These are phyloP conservation scores for Capronia americana DNA, from an alignment of 2,329 filamentous ascomycete genomes.

Conservation along the genomic window DNA sequence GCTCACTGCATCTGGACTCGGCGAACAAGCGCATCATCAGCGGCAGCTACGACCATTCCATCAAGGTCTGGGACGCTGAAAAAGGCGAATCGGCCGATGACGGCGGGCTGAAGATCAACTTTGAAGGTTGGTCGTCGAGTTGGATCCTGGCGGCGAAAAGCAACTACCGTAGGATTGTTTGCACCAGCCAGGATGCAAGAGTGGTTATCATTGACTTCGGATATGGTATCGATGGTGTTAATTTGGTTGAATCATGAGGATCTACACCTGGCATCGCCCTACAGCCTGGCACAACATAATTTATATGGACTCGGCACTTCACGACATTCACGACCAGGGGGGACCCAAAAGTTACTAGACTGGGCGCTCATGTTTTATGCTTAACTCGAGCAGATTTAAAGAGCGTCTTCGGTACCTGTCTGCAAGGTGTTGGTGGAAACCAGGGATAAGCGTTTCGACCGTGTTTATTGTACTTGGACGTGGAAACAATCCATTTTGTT, in stretches of 20 bases:
- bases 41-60: conserved; percentile 92
- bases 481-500: conserved; percentile 1
- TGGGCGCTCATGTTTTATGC: conserved; percentile 13
- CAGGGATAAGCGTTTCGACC: neutral
- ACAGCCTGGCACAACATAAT: conserved; percentile 14
- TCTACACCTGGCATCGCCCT: conserved; percentile 1
- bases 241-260: conserved; percentile 53
- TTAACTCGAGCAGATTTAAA: neutral
- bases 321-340: conserved; percentile 28
- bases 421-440: conserved; percentile 30
- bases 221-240: conserved; percentile 61
- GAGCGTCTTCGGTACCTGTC: conserved; percentile 9
- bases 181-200: conserved; percentile 91
- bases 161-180: conserved; percentile 92
- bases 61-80: conserved; percentile 91
- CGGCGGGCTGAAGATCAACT: conserved; percentile 78
- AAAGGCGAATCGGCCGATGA: conserved; percentile 80
- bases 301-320: conserved; percentile 19
- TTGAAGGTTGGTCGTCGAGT: conserved; percentile 93
- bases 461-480: conserved; percentile 5
- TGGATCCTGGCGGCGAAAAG: conserved; percentile 97
- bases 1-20: conserved; percentile 88
- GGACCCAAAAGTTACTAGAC: conserved; percentile 17
- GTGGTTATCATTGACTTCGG: conserved; percentile 95
- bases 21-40: conserved; percentile 85